Conservation (phyloP, 495 filamentous ascomycete species). For the Trichocladium uniseriatum region DNA sequence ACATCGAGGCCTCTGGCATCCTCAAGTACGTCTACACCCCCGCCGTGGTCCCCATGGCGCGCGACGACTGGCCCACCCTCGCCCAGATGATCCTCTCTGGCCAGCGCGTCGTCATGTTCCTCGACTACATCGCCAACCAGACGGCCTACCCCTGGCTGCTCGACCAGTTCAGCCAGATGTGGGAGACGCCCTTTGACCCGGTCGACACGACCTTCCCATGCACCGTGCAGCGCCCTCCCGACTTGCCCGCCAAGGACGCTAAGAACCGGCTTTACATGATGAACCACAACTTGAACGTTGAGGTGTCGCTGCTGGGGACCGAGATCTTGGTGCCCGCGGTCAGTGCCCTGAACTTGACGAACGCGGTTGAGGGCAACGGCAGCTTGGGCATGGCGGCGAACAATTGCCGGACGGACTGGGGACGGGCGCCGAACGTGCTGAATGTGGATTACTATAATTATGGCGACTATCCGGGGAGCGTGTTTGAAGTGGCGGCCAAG, state of each 20-base stretch:
- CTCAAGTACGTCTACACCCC: conserved; percentile 62
- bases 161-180: conserved; percentile 65
- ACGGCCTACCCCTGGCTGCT: conserved; percentile 64
- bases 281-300: conserved; percentile 83
- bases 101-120: conserved; percentile 43
- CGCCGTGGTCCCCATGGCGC: conserved; percentile 53
- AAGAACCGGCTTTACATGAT: conserved; percentile 68
- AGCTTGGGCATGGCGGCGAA: conserved; percentile 62
- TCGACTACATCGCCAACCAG: conserved; percentile 80
- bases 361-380: conserved; percentile 53
- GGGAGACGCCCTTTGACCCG: conserved; percentile 70
- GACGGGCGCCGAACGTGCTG: conserved; percentile 70
- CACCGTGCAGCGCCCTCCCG: conserved; percentile 57
- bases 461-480: conserved; percentile 60
- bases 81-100: conserved; percentile 62
- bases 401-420: conserved; percentile 60
- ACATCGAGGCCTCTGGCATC: conserved; percentile 59
- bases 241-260: conserved; percentile 43
- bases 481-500: conserved; percentile 80
- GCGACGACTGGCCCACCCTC: conserved; percentile 79
- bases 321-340: conserved; percentile 69
- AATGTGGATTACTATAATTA: conserved; percentile 84
- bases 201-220: conserved; percentile 57
- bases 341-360: conserved; percentile 56
- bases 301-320: conserved; percentile 51